Conservation (phyloP, 2,329 filamentous ascomycete species). For the Hypocreales sp. region DNA sequence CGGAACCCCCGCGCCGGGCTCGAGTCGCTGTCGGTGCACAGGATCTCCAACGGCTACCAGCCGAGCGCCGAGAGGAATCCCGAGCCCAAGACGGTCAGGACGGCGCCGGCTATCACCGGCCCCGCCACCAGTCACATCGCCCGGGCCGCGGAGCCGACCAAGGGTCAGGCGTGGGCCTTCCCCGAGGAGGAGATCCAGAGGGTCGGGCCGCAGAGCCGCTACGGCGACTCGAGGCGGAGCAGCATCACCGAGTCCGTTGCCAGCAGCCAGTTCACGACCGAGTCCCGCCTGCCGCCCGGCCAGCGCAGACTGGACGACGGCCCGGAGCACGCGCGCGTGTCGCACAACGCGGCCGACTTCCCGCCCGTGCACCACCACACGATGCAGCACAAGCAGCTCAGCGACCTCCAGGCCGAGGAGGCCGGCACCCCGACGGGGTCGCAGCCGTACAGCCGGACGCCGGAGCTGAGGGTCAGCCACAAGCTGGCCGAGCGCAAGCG, state of each 20-base stretch:
- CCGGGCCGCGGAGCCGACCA: slow-evolving; percentile 62
- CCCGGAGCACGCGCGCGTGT: slow-evolving; percentile 33
- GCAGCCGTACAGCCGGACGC: slow-evolving; percentile 70
- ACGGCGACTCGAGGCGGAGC: slow-evolving; percentile 54
- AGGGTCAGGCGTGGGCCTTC: slow-evolving; percentile 74
- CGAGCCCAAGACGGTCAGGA: slow-evolving; percentile 40
- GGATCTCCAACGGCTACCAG: slow-evolving; percentile 51
- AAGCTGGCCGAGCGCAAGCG: slow-evolving; percentile 76
- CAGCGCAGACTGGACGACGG: slow-evolving; percentile 57
- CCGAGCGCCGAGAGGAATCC: slow-evolving; percentile 43
- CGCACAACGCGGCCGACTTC: slow-evolving; percentile 36
- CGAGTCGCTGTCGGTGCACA: slow-evolving; percentile 37
- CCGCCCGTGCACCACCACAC: slow-evolving; percentile 55
- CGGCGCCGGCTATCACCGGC: slow-evolving; percentile 63
- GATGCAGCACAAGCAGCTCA: slow-evolving; percentile 59
- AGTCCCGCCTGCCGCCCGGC: slow-evolving; percentile 55
- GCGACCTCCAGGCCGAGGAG: slow-evolving; percentile 48
- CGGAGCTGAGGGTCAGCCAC: slow-evolving; percentile 68
- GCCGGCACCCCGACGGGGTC: slow-evolving; percentile 32
- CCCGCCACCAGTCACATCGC: slow-evolving; percentile 49
- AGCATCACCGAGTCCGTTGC: slow-evolving; percentile 65
- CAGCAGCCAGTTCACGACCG: slow-evolving; percentile 64
- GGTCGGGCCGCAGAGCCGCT: slow-evolving; percentile 24
- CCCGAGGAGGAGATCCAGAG: slow-evolving; percentile 54
- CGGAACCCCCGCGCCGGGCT: slow-evolving; percentile 38